Conservation (phyloP, 2,329 filamentous ascomycete species). For the Sporothrix curviconia region DNA sequence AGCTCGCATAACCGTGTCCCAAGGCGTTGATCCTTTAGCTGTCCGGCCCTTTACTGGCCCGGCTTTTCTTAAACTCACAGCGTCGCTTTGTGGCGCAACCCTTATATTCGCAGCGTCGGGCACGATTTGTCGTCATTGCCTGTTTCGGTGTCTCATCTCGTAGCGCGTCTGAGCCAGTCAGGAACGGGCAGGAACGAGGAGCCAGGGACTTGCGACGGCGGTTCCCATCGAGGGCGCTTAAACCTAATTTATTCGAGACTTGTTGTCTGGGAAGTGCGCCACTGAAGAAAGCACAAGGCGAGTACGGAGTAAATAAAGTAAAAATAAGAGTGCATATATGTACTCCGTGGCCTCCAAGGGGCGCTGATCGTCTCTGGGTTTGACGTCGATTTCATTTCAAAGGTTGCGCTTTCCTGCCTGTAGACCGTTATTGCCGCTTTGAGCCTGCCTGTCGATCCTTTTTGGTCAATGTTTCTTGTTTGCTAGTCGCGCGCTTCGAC, state of each 20-base stretch:
- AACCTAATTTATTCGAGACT: neutral
- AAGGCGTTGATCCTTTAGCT: no score
- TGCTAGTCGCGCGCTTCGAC: neutral
- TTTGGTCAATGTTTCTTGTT: neutral
- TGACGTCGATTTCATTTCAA: slow-evolving; percentile 1
- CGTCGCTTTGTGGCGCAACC: neutral
- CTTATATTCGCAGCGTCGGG: no score
- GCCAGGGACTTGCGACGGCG: neutral
- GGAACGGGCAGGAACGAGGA: slow-evolving; percentile 3
- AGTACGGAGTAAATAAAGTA: neutral
- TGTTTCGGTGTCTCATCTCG: slow-evolving; percentile 8
- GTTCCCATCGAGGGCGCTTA: neutral
- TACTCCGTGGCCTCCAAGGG: neutral
- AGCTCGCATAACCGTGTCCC: no score
- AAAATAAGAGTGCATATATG: neutral
- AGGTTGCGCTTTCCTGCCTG: neutral
- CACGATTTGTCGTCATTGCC: slow-evolving; percentile 6
- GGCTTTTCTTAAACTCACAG: no score
- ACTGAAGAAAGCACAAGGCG: neutral
- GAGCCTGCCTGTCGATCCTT: neutral
- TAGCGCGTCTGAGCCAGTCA: slow-evolving; percentile 6
- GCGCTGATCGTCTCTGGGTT: neutral
- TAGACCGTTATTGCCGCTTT: slow-evolving; percentile 4
- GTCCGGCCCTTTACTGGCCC: no score
- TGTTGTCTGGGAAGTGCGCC: no score